Conservation (phyloP, 2,329 filamentous ascomycete genomes). For the Ophiostoma angusticollis region DNA sequence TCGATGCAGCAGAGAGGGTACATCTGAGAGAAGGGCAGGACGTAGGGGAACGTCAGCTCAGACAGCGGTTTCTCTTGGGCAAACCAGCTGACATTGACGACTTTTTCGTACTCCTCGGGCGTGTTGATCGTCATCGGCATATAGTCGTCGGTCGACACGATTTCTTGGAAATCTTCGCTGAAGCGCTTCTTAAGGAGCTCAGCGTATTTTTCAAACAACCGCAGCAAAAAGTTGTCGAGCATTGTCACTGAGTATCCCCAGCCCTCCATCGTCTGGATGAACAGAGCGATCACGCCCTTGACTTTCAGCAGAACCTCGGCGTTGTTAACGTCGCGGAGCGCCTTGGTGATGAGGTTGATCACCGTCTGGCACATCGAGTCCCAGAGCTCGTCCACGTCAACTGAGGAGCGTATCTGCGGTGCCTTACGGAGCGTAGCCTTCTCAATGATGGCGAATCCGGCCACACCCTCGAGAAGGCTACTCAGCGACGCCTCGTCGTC, state of each 20-base stretch:
- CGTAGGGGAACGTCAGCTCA: slow-evolving; percentile 77
- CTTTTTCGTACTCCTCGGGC: slow-evolving; percentile 83
- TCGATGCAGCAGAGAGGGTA: slow-evolving; percentile 97
- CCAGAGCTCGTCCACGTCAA: slow-evolving; percentile 97
- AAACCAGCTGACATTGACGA: slow-evolving; percentile 94
- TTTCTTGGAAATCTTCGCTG: slow-evolving; percentile 91
- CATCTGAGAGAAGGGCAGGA: slow-evolving; percentile 98
- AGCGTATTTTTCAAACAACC: slow-evolving; percentile 85
- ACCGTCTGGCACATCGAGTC: slow-evolving; percentile 91
- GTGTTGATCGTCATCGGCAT: slow-evolving; percentile 98
- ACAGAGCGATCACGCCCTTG: slow-evolving; percentile 82
- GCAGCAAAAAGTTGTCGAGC: slow-evolving; percentile 76
- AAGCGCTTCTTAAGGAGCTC: slow-evolving; percentile 83
- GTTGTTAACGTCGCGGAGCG: slow-evolving; percentile 67
- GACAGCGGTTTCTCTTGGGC: slow-evolving; percentile 65
- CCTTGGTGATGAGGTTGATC: slow-evolving; percentile 68
- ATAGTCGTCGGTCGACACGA: slow-evolving; percentile 87
- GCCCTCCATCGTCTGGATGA: slow-evolving; percentile 97
- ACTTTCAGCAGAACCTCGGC: slow-evolving; percentile 87
- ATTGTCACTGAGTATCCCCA: slow-evolving; percentile 79
- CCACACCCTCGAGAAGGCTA: slow-evolving; percentile 81
- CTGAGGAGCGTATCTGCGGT: slow-evolving; percentile 65
- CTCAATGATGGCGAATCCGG: slow-evolving; percentile 93
- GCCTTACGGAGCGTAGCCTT: slow-evolving; percentile 82
- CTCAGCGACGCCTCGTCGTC: slow-evolving; percentile 81